Percentiles rank a stretch among this genome's conserved stretches.
Conservation (phyloP, 139 green algal species). For the Chlamydomonas eustigma region DNA sequence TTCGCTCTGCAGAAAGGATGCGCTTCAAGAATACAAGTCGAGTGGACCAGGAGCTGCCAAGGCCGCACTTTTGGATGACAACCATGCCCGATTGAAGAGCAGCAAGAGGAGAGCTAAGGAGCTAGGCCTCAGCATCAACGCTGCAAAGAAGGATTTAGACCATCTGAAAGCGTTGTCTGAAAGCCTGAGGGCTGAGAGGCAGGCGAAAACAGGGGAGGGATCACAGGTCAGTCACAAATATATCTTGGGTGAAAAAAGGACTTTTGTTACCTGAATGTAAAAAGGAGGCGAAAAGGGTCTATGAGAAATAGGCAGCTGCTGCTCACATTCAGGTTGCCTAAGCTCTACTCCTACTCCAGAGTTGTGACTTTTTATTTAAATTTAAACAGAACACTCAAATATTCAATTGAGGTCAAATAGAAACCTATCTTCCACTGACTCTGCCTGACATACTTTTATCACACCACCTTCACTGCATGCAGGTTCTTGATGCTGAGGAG, state of each 20-base stretch:
- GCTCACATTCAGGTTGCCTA: too few relatives aligned
- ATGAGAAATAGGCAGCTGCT: too few relatives aligned
- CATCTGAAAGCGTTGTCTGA: conserved; percentile 23
- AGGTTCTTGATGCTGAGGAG: conserved; percentile 47
- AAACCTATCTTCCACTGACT: background rate
- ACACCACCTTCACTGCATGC: too few relatives aligned
- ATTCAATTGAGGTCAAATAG: too few relatives aligned
- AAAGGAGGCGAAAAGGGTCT: too few relatives aligned
- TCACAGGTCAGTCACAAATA: conserved; percentile 30
- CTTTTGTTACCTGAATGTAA: too few relatives aligned
- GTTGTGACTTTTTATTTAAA: too few relatives aligned
- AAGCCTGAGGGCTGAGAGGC: conserved; percentile 19
- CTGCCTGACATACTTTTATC: too few relatives aligned
- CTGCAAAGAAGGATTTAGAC: conserved; percentile 44
- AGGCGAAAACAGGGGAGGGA: conserved; percentile 19
- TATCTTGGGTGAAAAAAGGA: too few relatives aligned
- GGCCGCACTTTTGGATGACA: conserved; percentile 34
- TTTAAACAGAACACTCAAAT: too few relatives aligned
- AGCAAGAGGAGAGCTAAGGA: conserved; percentile 35
- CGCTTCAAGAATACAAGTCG: conserved; percentile 25
- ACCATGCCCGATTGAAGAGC: conserved; percentile 22
- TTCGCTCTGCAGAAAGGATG: background rate
- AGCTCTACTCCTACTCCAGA: too few relatives aligned
- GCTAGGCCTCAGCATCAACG: conserved; percentile 37
- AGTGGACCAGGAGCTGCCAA: conserved; percentile 22